Evolutionary conservation across 2,329 filamentous ascomycete genomes (phyloP).

Genomic region (Elsinoe necatrix): DNA sequence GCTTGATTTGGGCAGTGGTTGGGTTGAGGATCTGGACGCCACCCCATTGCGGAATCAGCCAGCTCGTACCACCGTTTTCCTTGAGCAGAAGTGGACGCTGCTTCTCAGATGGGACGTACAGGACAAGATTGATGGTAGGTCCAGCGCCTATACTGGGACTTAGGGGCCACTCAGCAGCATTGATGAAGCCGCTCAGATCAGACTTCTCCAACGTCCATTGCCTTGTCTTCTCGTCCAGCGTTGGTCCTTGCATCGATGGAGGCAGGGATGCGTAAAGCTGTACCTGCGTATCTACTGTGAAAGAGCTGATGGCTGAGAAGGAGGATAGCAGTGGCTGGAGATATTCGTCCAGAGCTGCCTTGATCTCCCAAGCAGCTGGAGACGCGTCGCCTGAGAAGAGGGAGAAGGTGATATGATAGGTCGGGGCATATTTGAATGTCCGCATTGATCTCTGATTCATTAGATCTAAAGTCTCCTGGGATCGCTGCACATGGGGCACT

Average conservation of each 20-base stretch:
- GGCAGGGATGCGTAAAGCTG: conserved; percentile 76
- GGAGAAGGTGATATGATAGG: conserved; percentile 93
- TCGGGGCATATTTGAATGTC: conserved; percentile 83
- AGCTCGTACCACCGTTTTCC: conserved; percentile 59
- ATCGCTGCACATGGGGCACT: conserved; percentile 15
- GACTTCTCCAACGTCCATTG: conserved; percentile 69
- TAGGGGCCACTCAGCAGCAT: conserved; percentile 94
- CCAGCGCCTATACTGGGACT: conserved; percentile 88
- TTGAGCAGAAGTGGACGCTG: conserved; percentile 53
- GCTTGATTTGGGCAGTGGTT: conserved; percentile 27
- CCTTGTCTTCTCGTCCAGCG: conserved; percentile 45
- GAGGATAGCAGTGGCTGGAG: conserved; percentile 73
- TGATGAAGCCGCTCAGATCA: conserved; percentile 89
- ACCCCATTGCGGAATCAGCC: conserved; percentile 96
- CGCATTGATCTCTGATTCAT: conserved; percentile 64
- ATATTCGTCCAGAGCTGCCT: conserved; percentile 69
- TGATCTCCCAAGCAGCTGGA: conserved; percentile 87
- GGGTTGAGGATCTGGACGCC: conserved; percentile 62
- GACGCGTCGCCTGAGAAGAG: conserved; percentile 71
- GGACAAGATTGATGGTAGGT: conserved; percentile 90
- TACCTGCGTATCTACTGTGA: conserved; percentile 92
- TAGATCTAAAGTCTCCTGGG: conserved; percentile 40
- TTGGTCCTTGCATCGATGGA: conserved; percentile 51
- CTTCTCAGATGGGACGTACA: conserved; percentile 71
- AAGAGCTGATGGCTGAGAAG: conserved; percentile 78